Percentiles rank a stretch among this genome's conserved stretches.
These are phyloP conservation scores for Apiotrichum veenhuisii DNA, from an alignment of 1,284 basidiomycete genomes.

Conservation along the genomic window DNA sequence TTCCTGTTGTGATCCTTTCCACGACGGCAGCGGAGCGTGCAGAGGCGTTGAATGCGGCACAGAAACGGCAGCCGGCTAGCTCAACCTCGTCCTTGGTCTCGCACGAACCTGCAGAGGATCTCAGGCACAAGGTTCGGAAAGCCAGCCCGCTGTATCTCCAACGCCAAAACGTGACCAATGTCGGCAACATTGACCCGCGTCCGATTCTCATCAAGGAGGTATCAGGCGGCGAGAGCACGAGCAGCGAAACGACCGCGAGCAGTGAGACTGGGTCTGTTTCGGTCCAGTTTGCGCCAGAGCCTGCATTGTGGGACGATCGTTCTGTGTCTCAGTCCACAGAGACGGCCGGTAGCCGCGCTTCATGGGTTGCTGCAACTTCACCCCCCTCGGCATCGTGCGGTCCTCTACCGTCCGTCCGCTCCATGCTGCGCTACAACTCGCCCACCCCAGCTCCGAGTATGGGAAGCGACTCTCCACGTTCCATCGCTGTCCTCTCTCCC, in stretches of 20 bases:
- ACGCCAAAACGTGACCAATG: neutral
- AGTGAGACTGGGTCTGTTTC: too few relatives aligned
- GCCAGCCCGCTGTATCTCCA: neutral
- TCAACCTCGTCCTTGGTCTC: constrained; percentile 7
- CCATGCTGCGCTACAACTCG: constrained; percentile 2
- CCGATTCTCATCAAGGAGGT: neutral
- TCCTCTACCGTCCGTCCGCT: constrained; percentile 1
- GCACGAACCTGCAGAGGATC: constrained; percentile 2
- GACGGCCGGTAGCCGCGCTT: too few relatives aligned
- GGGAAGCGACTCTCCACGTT: neutral
- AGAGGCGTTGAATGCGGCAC: constrained; percentile 9
- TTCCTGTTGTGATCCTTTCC: constrained; percentile 28
- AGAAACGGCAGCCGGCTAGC: neutral
- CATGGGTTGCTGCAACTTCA: neutral
- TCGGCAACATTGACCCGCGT: neutral
- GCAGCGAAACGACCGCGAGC: neutral
- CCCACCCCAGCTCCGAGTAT: constrained; percentile 3
- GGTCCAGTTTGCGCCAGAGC: too few relatives aligned
- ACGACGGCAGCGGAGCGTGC: constrained; percentile 22
- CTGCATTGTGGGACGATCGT: neutral
- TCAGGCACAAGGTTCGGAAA: constrained; percentile 12
- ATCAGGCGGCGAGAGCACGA: neutral
- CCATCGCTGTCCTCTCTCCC: neutral
- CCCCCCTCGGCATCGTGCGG: neutral
- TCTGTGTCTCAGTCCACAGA: neutral